These are phyloP conservation scores for Nemania sp. DNA, from an alignment of 2,329 filamentous ascomycete genomes.

Conservation along the genomic window DNA sequence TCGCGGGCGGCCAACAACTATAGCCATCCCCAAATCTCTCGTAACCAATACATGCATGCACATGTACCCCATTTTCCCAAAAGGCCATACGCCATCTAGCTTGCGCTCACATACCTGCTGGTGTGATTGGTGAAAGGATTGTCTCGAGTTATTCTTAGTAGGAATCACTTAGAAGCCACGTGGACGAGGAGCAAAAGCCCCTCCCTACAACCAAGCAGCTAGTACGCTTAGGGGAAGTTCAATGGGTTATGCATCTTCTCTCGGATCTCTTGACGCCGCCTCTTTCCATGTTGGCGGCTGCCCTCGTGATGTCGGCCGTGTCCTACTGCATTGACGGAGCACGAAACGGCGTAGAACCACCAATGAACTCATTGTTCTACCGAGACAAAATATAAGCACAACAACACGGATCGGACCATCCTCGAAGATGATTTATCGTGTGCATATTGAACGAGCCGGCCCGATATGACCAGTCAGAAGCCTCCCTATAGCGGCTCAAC, in stretches of 20 bases:
- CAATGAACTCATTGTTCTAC: constrained; percentile 6
- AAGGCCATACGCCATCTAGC: not conserved
- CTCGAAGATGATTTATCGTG: constrained; percentile 3
- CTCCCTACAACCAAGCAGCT: constrained; percentile 4
- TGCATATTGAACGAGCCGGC: constrained; percentile 9
- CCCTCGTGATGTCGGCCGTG: constrained; percentile 1
- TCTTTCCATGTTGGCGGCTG: constrained; percentile 5
- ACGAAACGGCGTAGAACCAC: not conserved
- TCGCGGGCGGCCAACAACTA: constrained; percentile 13
- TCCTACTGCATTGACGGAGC: constrained; percentile 9
- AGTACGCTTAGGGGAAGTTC: constrained; percentile 13
- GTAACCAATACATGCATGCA: constrained; percentile 21
- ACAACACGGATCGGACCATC: not conserved
- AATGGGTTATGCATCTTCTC: constrained; percentile 8
- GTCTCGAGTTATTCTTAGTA: constrained; percentile 38
- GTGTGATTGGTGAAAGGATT: constrained; percentile 33
- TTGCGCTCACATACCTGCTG: constrained; percentile 17
- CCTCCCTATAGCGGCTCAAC: constrained; percentile 26
- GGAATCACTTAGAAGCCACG: constrained; percentile 32
- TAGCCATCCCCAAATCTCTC: constrained; percentile 21
- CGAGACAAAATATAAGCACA: constrained; percentile 18
- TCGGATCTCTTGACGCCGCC: constrained; percentile 17
- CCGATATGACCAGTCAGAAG: constrained; percentile 15
- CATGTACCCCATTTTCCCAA: constrained; percentile 31
- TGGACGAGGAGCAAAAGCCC: constrained; percentile 28